Conservation (phyloP, 805 yeast genomes). For the Pichia nanzhaoensis region DNA sequence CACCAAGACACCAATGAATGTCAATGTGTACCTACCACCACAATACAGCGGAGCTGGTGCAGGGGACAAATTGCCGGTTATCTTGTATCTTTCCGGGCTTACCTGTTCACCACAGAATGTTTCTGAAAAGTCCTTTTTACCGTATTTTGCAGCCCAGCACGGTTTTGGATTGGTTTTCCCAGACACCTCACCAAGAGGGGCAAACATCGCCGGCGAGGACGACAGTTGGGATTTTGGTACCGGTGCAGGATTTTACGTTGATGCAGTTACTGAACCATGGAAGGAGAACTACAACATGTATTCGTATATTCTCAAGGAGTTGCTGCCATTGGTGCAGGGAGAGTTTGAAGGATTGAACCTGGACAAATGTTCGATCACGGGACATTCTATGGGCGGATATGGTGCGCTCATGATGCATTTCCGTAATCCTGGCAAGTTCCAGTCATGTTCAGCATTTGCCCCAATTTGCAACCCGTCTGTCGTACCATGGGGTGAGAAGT, state of each 20-base stretch:
- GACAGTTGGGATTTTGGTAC: conserved; percentile 81
- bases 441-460: conserved; percentile 81
- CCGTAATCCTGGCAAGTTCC: conserved; percentile 63
- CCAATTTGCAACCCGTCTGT: conserved; percentile 79
- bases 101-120: conserved; percentile 94
- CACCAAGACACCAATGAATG: conserved; percentile 70
- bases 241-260: conserved; percentile 92
- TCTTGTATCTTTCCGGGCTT: conserved; percentile 78
- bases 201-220: conserved; percentile 62
- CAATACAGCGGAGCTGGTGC: conserved; percentile 33
- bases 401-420: conserved; percentile 74
- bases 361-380: conserved; percentile 66
- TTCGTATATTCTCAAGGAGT: conserved; percentile 69
- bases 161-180: conserved; percentile 91
- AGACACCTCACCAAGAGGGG: conserved; percentile 94
- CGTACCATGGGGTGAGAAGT: conserved; percentile 85
- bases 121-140: conserved; percentile 86
- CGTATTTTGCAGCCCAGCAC: conserved; percentile 67
- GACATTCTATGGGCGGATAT: conserved; percentile 98
- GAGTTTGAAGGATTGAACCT: conserved; percentile 44
- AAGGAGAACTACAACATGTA: conserved; percentile 75
- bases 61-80: conserved; percentile 53
- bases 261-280: conserved; percentile 75
- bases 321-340: conserved; percentile 45
- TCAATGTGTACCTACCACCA: conserved; percentile 77